Evolutionary conservation across 108 stramenopile species (phyloP).

Genomic region (Cyclotella choctawhatcheeana): DNA sequence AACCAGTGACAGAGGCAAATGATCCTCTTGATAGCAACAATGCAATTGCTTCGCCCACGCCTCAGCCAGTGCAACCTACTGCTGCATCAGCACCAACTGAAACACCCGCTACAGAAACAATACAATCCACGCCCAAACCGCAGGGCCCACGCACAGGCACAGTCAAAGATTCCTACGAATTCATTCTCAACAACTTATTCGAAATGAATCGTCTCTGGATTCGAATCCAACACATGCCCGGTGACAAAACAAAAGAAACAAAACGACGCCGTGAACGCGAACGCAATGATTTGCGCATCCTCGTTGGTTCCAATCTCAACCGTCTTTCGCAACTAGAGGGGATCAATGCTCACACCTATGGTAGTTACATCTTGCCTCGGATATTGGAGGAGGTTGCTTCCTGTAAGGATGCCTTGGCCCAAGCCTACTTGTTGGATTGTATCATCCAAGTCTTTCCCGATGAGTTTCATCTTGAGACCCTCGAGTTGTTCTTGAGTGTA

Average conservation of each 20-base stretch:
- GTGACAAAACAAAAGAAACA: conserved; percentile 79
- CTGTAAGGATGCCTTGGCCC: conserved; percentile 95
- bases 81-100: conserved; percentile 1
- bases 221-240: conserved; percentile 94
- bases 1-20: conserved; percentile 2
- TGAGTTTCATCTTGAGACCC: conserved; percentile 96
- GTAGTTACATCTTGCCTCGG: conserved; percentile 79
- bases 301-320: conserved; percentile 97
- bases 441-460: conserved; percentile 98
- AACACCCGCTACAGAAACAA: not conserved
- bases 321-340: conserved; percentile 94
- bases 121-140: not conserved
- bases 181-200: conserved; percentile 92
- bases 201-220: conserved; percentile 99
- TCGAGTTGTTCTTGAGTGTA: conserved; percentile 87
- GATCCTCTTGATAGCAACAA: conserved; percentile 19
- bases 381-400: conserved; percentile 90
- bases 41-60: not conserved
- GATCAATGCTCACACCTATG: conserved; percentile 86
- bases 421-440: conserved; percentile 98
- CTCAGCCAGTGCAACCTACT: conserved; percentile 17
- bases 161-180: conserved; percentile 93
- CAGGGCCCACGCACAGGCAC: conserved; percentile 53
- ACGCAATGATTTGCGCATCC: conserved; percentile 94
- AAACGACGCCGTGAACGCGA: conserved; percentile 94